Evolutionary conservation across 441 rosid species (phyloP).

Genomic region (Populus hybrid): DNA sequence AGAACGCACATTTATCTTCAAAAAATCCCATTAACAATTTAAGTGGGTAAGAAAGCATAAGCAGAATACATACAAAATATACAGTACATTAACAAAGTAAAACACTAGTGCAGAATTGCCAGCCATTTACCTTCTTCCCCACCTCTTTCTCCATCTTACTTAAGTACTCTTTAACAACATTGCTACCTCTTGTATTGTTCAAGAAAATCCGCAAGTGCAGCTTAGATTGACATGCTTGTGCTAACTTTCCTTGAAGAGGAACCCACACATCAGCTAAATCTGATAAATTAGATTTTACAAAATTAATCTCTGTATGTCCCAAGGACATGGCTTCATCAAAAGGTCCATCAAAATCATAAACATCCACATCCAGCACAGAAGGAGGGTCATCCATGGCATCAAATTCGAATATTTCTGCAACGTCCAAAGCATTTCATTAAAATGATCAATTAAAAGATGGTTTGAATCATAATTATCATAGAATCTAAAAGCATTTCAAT

Average conservation of each 20-base stretch:
- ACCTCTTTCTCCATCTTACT: constrained; percentile 98
- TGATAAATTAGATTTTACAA: constrained; percentile 72
- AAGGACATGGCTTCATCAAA: constrained; percentile 81
- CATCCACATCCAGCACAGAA: constrained; percentile 82
- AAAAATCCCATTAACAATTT: constrained; percentile 9
- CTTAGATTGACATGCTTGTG: constrained; percentile 92
- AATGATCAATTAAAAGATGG: constrained; percentile 11
- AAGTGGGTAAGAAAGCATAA: constrained; percentile 6
- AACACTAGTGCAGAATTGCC: constrained; percentile 16
- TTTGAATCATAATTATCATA: constrained; percentile 1
- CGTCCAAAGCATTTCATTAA: constrained; percentile 15
- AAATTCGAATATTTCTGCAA: constrained; percentile 93
- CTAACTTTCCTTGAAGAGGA: constrained; percentile 80
- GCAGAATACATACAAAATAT: constrained; percentile 2
- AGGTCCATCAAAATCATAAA: constrained; percentile 93
- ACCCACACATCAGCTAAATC: constrained; percentile 94
- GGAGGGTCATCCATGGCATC: constrained; percentile 99
- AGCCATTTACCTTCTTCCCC: constrained; percentile 74
- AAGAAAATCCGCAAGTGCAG: constrained; percentile 84
- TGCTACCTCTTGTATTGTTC: constrained; percentile 81
- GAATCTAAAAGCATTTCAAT: not conserved
- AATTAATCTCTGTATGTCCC: constrained; percentile 85
- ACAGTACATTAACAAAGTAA: not conserved
- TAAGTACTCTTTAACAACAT: constrained; percentile 76
- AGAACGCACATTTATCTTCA: constrained; percentile 84